A percentile compares a stretch with the other conserved stretches of the same genome.
Evolutionary conservation across 306 rosid species (phyloP).

Genomic region (Fragaria iinumae): DNA sequence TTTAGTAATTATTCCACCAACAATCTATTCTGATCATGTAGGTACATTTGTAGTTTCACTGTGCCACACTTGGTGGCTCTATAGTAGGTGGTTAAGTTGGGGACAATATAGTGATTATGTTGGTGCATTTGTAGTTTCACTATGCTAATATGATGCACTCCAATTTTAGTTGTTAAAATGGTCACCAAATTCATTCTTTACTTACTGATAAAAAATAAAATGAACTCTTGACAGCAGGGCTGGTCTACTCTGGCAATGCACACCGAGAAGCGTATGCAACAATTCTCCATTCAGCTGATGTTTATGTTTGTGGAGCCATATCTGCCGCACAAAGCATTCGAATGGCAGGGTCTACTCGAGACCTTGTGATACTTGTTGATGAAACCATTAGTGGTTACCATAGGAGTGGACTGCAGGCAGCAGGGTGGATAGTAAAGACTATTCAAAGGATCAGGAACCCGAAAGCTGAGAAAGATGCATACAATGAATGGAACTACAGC

Average conservation of each 20-base stretch:
- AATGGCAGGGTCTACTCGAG: conserved; percentile 81
- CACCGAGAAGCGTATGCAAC: conserved; percentile 88
- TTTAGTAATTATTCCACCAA: not conserved
- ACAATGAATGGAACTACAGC: conserved; percentile 98
- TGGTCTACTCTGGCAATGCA: conserved; percentile 58
- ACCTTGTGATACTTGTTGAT: conserved; percentile 89
- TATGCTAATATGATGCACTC: not conserved
- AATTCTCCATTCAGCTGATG: conserved; percentile 91
- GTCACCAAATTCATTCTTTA: not conserved
- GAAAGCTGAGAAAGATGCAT: conserved; percentile 92
- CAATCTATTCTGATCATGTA: not conserved
- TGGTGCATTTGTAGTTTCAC: not conserved
- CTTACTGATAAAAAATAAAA: conserved; percentile 1
- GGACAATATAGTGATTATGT: not conserved
- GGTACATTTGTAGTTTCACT: too few species aligned
- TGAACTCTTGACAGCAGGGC: conserved; percentile 48
- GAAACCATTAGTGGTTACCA: conserved; percentile 77
- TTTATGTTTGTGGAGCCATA: conserved; percentile 91
- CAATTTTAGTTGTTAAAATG: not conserved
- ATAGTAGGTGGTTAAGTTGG: not conserved
- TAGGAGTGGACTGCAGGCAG: conserved; percentile 85
- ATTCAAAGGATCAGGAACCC: conserved; percentile 90
- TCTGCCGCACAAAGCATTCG: conserved; percentile 95
- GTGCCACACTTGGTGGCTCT: not conserved
- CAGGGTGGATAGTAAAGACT: conserved; percentile 89